Evolutionary conservation across 1,284 basidiomycete species (phyloP).

Genomic region (Meripilus lineatus): DNA sequence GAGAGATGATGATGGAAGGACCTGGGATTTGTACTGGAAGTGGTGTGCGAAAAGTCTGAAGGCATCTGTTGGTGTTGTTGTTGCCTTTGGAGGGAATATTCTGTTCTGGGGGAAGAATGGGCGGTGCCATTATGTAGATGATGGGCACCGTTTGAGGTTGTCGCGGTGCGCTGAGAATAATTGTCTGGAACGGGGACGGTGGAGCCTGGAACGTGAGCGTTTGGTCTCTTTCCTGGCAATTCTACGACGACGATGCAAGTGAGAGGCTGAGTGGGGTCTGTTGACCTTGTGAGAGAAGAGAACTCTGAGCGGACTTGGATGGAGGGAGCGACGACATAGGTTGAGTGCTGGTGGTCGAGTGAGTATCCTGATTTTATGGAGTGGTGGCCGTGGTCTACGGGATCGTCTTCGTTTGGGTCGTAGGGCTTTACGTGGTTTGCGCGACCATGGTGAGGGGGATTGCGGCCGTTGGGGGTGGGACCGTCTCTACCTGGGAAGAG

Average conservation of each 20-base stretch:
- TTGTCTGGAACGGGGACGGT: conserved; percentile 34
- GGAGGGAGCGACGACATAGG: conserved; percentile 80
- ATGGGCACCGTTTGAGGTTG: conserved; percentile 14
- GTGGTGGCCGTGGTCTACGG: conserved; percentile 42
- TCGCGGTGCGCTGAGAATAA: conserved; percentile 8
- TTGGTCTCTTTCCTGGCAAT: conserved; percentile 67
- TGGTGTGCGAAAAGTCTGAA: conserved; percentile 10
- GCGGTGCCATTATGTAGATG: no score
- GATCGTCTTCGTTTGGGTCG: conserved; percentile 78
- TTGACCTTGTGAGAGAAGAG: conserved; percentile 68
- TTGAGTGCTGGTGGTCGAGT: conserved; percentile 44
- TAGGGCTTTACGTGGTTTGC: conserved; percentile 38
- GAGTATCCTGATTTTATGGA: conserved; percentile 45
- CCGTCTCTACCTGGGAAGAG: conserved; percentile 69
- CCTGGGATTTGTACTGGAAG: neutral
- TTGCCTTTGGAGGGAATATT: conserved; percentile 18
- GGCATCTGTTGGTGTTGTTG: conserved; percentile 12
- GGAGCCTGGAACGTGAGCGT: conserved; percentile 53
- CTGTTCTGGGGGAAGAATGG: conserved; percentile 17
- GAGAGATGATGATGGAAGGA: conserved; percentile 16
- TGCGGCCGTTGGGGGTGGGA: conserved; percentile 27
- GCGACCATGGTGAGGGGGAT: conserved; percentile 14
- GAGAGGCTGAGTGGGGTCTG: conserved; percentile 72
- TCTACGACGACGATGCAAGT: conserved; percentile 91
- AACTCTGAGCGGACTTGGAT: conserved; percentile 90